phyloP scores from a whole-genome alignment of 2,329 filamentous ascomycete species.

The Botryotinia convoluta region DNA sequence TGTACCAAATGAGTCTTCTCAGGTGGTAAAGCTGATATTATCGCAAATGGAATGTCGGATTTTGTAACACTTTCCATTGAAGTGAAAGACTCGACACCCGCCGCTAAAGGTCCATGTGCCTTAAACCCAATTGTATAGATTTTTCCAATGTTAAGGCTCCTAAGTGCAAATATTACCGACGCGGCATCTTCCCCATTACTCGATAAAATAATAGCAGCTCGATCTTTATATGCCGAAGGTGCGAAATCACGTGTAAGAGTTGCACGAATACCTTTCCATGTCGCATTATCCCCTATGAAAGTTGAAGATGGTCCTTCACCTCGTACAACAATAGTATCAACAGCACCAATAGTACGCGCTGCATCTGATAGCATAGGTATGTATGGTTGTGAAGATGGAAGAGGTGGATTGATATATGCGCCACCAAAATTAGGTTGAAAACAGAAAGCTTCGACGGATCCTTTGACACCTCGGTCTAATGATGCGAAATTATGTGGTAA shows the following conservation, averaged over 20 bases:
- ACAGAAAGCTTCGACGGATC: constrained; percentile 68
- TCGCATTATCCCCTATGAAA: constrained; percentile 76
- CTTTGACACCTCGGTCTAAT: constrained; percentile 67
- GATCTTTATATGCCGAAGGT: constrained; percentile 74
- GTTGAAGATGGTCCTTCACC: constrained; percentile 48
- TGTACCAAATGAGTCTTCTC: constrained; percentile 78
- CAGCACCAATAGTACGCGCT: constrained; percentile 72
- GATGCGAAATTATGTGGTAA: constrained; percentile 78
- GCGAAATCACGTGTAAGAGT: constrained; percentile 79
- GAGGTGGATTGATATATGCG: constrained; percentile 73
- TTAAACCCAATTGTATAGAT: constrained; percentile 84
- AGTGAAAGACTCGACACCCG: constrained; percentile 62
- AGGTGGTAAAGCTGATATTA: constrained; percentile 74
- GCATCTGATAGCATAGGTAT: constrained; percentile 70
- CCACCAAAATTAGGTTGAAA: constrained; percentile 76
- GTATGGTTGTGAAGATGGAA: constrained; percentile 57
- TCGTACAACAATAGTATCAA: constrained; percentile 75
- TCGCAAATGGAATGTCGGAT: constrained; percentile 75
- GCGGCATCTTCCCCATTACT: constrained; percentile 73
- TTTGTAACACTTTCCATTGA: constrained; percentile 77
- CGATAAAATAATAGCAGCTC: constrained; percentile 73
- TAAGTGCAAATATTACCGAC: constrained; percentile 74
- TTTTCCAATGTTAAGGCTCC: constrained; percentile 70
- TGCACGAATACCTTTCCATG: constrained; percentile 81
- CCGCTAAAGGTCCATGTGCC: constrained; percentile 59